A percentile compares a stretch with the other conserved stretches of the same genome.
Evolutionary conservation across 2,329 filamentous ascomycete genomes (phyloP).

Genomic region (Orbilia ellipsospora): DNA sequence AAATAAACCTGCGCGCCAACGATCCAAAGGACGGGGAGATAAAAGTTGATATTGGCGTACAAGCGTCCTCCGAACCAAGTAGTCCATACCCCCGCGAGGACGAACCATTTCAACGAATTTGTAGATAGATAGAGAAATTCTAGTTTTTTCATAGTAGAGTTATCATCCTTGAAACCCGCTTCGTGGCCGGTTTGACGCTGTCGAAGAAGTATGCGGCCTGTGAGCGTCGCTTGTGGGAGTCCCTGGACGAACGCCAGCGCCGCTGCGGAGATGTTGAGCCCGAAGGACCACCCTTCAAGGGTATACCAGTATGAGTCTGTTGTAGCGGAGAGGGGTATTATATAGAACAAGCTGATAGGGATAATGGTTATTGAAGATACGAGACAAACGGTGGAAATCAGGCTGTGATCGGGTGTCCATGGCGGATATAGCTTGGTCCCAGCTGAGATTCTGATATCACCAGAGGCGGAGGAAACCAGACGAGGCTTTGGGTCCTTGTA

Average conservation of each 20-base stretch:
- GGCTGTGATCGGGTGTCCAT: conserved; percentile 36
- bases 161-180: not conserved
- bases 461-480: conserved; percentile 27
- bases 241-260: conserved; percentile 40
- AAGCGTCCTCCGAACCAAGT: conserved; percentile 47
- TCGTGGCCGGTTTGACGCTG: not conserved
- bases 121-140: conserved; percentile 14
- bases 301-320: conserved; percentile 39
- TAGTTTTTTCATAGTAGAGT: conserved; percentile 12
- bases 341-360: conserved; percentile 39
- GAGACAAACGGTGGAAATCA: conserved; percentile 27
- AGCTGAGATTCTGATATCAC: conserved; percentile 29
- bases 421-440: conserved; percentile 26
- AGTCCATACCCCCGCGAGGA: conserved; percentile 42
- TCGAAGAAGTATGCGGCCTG: conserved; percentile 10
- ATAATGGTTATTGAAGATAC: conserved; percentile 23
- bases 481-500: conserved; percentile 27
- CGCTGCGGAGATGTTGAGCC: conserved; percentile 40
- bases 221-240: conserved; percentile 38
- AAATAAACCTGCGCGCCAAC: conserved; percentile 46
- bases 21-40: conserved; percentile 44
- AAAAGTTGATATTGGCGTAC: conserved; percentile 52
- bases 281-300: conserved; percentile 47
- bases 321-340: conserved; percentile 32
- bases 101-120: conserved; percentile 25